Evolutionary conservation across 495 filamentous ascomycete genomes (phyloP), one percentile per base, ranked within the genome.

Genomic region (Xylaria bambusicola): DNA sequence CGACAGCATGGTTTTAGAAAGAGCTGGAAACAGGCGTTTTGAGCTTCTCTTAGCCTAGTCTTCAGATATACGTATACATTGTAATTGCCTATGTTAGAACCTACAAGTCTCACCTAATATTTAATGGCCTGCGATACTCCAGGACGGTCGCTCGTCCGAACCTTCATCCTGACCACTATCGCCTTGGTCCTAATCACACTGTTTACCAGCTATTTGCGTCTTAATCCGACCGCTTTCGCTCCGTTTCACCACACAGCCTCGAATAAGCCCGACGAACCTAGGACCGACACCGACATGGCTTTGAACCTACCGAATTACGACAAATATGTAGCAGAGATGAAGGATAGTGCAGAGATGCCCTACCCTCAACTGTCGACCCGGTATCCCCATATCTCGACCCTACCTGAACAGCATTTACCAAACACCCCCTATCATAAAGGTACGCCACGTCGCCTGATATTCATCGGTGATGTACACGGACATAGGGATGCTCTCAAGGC

Each of bases 381-480:
- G 27, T 61, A 66, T 23, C 63, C 76, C 36, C 67, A 62, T 55
- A 62, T 73, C 60, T 64, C 71, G 13, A 60, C 64, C 0, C 68
- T 67, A 48, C 45, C 78, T 46, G 62, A 56, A 41, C 62, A 71
- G 50, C 68, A 82, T 1, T 73, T 78, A 3, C 38, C 66, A 4
- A 68, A 72, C 20, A 62, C 70, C 50, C 54, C 77, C 20, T 72
- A 24, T 51, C 42, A 6, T 57, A 31, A 26, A 45, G 44, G 31
- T 33, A 52, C n/a, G 18, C 33, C 56, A 23, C 46, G 31, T 59
- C 64, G 75, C 0, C 76, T 98, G 21, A 74, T 98, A 8, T 67
- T 97, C 47, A 77, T 98, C 31, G 93, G 93, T 10, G 93, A 98
- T 76, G 89, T 97, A 4, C 93, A 98, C 79, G 93, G 93, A 6